phyloP scores from a whole-genome alignment of 805 yeast species.

The Torulaspora microellipsoides region DNA sequence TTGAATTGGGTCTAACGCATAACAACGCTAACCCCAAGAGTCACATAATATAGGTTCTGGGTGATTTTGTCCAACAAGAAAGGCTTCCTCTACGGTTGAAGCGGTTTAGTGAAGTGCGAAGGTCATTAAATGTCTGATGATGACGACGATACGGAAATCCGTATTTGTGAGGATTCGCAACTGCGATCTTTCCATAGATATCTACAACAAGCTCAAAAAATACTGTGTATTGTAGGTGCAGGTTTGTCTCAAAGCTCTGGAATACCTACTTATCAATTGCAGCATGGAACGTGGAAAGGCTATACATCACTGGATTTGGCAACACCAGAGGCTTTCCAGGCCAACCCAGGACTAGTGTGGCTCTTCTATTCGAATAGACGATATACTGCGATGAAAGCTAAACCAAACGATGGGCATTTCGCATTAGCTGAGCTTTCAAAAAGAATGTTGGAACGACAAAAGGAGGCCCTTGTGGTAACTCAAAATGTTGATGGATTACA shows the following conservation, averaged over 20 bases:
- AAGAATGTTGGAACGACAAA: constrained; percentile 27
- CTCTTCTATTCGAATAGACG: constrained; percentile 76
- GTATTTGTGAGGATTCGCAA: constrained; percentile 11
- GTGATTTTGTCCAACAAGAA: no score
- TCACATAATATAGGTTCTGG: no score
- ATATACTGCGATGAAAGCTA: constrained; percentile 55
- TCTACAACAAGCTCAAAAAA: constrained; percentile 41
- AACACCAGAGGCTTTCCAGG: constrained; percentile 84
- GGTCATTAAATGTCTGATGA: constrained; percentile 4
- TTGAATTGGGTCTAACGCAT: no score
- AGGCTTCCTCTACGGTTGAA: no score
- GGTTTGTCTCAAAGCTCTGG: constrained; percentile 80
- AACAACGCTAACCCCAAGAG: no score
- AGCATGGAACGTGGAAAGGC: constrained; percentile 72
- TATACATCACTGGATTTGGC: constrained; percentile 80
- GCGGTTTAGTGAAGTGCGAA: no score
- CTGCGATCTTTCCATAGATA: constrained; percentile 46
- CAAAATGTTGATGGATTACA: constrained; percentile 82
- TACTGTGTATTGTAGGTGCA: constrained; percentile 72
- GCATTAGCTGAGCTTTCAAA: constrained; percentile 62
- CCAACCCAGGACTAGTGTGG: constrained; percentile 87
- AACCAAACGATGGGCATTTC: constrained; percentile 70
- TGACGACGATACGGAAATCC: constrained; percentile 3
- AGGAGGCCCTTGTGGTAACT: constrained; percentile 59
- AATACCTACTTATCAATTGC: constrained; percentile 65